Conservation (phyloP, 139 green algal genomes). For the Chlorella sp. region DNA sequence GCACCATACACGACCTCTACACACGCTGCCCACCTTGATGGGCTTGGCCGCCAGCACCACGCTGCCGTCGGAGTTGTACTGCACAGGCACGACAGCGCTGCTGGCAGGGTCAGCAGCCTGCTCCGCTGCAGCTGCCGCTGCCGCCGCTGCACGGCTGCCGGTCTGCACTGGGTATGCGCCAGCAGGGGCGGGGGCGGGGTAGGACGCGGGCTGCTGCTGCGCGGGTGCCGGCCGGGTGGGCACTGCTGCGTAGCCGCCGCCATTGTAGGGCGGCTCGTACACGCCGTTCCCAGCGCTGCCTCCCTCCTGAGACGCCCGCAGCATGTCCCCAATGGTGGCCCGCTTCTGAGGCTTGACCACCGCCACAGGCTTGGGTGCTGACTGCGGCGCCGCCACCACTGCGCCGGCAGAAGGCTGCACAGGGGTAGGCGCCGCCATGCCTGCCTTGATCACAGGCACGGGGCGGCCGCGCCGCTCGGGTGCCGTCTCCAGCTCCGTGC, state of each 20-base stretch:
- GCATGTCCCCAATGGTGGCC: constrained; percentile 31
- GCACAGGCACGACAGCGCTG: neutral
- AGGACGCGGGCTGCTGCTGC: too few species aligned
- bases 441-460: constrained; percentile 22
- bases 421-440: neutral
- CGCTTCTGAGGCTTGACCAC: constrained; percentile 40
- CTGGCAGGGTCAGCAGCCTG: neutral
- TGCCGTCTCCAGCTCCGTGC: constrained; percentile 35
- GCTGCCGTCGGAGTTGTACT: constrained; percentile 14
- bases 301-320: neutral
- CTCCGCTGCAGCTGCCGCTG: neutral
- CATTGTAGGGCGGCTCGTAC: too few species aligned
- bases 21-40: neutral
- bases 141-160: constrained; percentile 7
- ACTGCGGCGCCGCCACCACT: neutral
- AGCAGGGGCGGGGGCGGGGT: neutral
- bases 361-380: neutral
- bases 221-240: too few species aligned
- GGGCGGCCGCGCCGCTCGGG: constrained; percentile 9
- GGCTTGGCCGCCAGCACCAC: constrained; percentile 39
- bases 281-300: too few species aligned
- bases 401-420: neutral
- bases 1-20: too few species aligned
- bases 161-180: neutral
- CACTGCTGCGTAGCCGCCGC: too few species aligned